Conservation (phyloP, 2,329 filamentous ascomycete genomes). For the Penicillium palitans region DNA sequence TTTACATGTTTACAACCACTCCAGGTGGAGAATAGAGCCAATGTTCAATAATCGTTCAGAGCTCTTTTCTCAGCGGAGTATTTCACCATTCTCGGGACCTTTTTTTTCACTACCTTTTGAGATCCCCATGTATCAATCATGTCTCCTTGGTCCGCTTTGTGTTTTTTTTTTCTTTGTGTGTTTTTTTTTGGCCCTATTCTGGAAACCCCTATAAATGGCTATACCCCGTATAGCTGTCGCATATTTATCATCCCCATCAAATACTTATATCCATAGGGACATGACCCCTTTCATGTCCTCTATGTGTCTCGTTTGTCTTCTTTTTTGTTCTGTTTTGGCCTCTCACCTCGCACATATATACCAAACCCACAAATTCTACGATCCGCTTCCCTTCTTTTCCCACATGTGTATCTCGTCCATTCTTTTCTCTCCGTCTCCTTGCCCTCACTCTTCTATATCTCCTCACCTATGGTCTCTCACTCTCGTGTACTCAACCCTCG, state of each 20-base stretch:
- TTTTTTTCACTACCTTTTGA: slow-evolving; percentile 9
- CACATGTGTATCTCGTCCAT: slow-evolving; percentile 20
- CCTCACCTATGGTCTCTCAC: slow-evolving; percentile 13
- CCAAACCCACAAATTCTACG: slow-evolving; percentile 17
- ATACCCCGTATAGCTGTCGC: slow-evolving; percentile 21
- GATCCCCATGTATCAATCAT: slow-evolving; percentile 29
- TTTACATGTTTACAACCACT: slow-evolving; percentile 24
- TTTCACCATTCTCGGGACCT: slow-evolving; percentile 22
- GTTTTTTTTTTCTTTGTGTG: slow-evolving; percentile 8
- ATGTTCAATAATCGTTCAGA: neutral
- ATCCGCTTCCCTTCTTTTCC: slow-evolving; percentile 11
- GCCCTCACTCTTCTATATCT: slow-evolving; percentile 7
- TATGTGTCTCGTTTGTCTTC: slow-evolving; percentile 10
- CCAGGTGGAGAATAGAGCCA: slow-evolving; percentile 9
- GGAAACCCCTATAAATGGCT: slow-evolving; percentile 28
- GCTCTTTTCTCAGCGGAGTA: slow-evolving; percentile 19
- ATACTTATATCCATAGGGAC: slow-evolving; percentile 13
- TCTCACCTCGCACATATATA: slow-evolving; percentile 25
- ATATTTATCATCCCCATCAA: slow-evolving; percentile 22
- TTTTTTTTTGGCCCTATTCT: slow-evolving; percentile 9
- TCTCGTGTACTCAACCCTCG: slow-evolving; percentile 21
- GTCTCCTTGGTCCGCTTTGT: slow-evolving; percentile 24
- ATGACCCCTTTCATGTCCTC: neutral
- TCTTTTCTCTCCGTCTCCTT: slow-evolving; percentile 9
- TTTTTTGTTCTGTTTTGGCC: slow-evolving; percentile 3